Evolutionary conservation across 306 rosid species (phyloP), one percentile per base, ranked within the genome.

Genomic region (Glycine latifolia): DNA sequence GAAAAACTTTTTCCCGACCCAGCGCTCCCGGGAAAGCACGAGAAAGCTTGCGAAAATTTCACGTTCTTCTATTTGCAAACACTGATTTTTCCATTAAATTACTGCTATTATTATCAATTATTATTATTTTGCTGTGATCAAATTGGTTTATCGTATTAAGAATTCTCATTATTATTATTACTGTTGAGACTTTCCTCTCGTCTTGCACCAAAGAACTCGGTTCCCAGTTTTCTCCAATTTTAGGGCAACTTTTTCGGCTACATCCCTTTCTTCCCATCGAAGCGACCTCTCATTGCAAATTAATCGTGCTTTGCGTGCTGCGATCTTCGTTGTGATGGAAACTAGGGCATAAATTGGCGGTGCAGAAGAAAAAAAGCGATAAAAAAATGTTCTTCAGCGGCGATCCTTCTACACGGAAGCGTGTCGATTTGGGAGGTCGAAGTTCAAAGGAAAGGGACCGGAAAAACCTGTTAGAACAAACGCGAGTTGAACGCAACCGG

Each of bases 381-480:
- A 1, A 26, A 26, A 39, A 68, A 58, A 76, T 93, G 97, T 91
- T 75, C 91, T 93, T 93, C 89, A 77, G 92, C 16, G 97, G 97
- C 72, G 97, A 93, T 91, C 87, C 97, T n/a, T 93, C 96, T 33
- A 89, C 87, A 17, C 89, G 96, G 82, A 93, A 91, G 88, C 94
- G 97, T 8, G 97, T 91, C 11, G 97, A 91, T 91, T 90, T 93
- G 82, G 94, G 97, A 4, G 97, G 97, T 49, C 90, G 96, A 67
- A 93, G 97, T 77, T 84, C 95, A 1, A 93, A 91, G 90, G 97
- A 89, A 74, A 78, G 96, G 83, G 97, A 93, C 80, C 71, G 96
- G 26, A 89, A 93, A 84, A 93, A 93, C 85, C 96, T 93, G 66
- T 79, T 93, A 10, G 97, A 93, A 79, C 96, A 91, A 87, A 89